phyloP scores from a whole-genome alignment of 2,329 filamentous ascomycete species.

The Diaporthe australafricana region DNA sequence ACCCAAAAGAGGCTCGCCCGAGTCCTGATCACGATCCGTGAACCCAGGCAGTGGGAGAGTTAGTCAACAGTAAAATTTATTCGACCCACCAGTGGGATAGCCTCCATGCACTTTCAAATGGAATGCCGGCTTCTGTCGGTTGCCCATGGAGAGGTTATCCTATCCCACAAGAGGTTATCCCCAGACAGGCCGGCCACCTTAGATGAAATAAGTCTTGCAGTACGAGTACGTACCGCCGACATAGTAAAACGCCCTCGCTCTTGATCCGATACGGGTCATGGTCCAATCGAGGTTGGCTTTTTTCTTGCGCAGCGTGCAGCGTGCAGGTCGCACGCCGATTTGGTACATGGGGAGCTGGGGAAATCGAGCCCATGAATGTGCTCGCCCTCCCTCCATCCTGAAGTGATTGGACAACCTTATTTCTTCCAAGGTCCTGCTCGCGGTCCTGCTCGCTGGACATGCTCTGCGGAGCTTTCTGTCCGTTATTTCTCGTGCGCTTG shows the following conservation, averaged over 20 bases:
- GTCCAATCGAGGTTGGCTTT: not conserved
- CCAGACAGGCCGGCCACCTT: too few species aligned
- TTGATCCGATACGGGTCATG: not conserved
- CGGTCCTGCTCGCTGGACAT: not conserved
- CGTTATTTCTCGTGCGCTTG: not conserved
- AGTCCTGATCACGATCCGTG: slow-evolving; percentile 8
- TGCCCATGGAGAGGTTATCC: not conserved
- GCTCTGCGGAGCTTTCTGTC: slow-evolving; percentile 10
- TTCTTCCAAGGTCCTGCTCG: too few species aligned
- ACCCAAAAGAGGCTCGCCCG: not conserved
- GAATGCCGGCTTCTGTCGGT: too few species aligned
- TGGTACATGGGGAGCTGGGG: not conserved
- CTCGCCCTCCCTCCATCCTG: not conserved
- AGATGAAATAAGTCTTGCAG: too few species aligned
- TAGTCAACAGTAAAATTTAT: slow-evolving; percentile 22
- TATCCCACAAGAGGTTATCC: not conserved
- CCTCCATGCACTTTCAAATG: too few species aligned
- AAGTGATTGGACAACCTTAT: not conserved
- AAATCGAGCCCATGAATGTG: not conserved
- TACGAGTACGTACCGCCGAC: too few species aligned
- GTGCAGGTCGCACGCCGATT: not conserved
- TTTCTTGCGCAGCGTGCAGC: not conserved
- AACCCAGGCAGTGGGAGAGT: slow-evolving; percentile 1
- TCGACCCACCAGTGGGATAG: slow-evolving; percentile 1
- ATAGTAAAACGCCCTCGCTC: too few species aligned